Evolutionary conservation across 2,329 filamentous ascomycete species (phyloP).

Genomic region (Aureobasidium pullulans): DNA sequence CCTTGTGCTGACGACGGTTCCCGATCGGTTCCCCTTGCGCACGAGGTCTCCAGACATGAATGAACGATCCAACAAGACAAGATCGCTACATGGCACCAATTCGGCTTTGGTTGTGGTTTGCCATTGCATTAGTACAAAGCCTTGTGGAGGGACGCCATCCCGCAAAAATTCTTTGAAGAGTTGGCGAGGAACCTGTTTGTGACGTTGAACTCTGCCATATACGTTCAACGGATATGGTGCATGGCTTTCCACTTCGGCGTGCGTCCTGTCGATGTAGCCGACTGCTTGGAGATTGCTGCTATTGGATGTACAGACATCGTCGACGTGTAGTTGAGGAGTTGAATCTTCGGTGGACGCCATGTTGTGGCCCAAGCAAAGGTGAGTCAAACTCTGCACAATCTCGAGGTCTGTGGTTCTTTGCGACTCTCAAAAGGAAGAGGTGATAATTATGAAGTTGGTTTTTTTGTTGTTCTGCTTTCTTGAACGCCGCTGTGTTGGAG

Average conservation of each 20-base stretch:
- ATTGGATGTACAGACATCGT: constrained; percentile 37
- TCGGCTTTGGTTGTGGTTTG: constrained; percentile 28
- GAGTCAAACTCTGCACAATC: no score
- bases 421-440: no score
- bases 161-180: constrained; percentile 34
- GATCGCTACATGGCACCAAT: constrained; percentile 26
- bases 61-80: constrained; percentile 47
- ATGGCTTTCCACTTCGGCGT: constrained; percentile 39
- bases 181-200: constrained; percentile 24
- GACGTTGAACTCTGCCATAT: constrained; percentile 31
- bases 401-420: no score
- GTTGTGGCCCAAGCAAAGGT: no score
- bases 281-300: constrained; percentile 30
- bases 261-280: constrained; percentile 39
- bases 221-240: constrained; percentile 35
- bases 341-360: background rate
- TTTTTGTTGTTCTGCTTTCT: no score
- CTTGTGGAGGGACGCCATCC: constrained; percentile 42
- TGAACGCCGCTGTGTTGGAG: no score
- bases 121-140: constrained; percentile 46
- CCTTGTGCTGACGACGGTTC: constrained; percentile 45
- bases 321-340: constrained; percentile 16
- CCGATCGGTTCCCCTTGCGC: constrained; percentile 45
- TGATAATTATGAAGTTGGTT: no score
- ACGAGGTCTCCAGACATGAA: constrained; percentile 50